Base-by-base conservation (phyloP, 768 basidiomycete species). In the Candolleomyces efflorescens region DNA sequence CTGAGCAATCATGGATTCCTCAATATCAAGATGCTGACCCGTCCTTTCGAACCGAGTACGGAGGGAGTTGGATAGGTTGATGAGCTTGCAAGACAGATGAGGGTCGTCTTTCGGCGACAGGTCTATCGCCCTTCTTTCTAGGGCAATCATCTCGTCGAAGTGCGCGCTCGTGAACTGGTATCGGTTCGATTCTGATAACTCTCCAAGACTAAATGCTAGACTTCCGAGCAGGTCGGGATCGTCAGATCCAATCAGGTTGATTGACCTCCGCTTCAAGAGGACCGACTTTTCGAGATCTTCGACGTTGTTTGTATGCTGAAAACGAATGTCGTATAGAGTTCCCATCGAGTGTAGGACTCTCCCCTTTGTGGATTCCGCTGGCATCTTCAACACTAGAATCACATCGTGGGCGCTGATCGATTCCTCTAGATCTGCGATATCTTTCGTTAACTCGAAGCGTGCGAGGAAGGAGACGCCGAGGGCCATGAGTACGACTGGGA, bases 361-460 rank as follows among this genome's bases (percentile, higher is more conserved):
- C 10, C 15, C 41, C 41, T 39, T 37, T 15, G 18, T 43, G 23
- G 57, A 55, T 12, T 47, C 59, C 2, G 32, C 11, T 2, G 27
- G 22, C 2, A 49, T 50, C 15, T 54, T 26, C 13, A 60, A 49
- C 3, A 24, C 10, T 0, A 63, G 46, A n/a, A 60, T 63, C 3
- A 36, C 51, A 20, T 61, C n/a, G 2, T 56, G 37, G 11, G 32
- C 26, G 9, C 37, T 43, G n/a, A 68, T 54, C 17, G 61, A 55
- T 44, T 63, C 32, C 13, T 56, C 55, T 27, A 66, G 47, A 53
- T 70, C 64, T 1, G 26, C 36, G n/a, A 51, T 18, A 37, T 63
- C 54, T 27, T 61, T 61, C 36, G 52, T 56, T 2, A 22, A 43
- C 37, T 62, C 53, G 46, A 60, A 65, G 5, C 63, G 58, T 37